Evolutionary conservation across 805 yeast species (phyloP).

Genomic region (Starmerella sirachaensis): DNA sequence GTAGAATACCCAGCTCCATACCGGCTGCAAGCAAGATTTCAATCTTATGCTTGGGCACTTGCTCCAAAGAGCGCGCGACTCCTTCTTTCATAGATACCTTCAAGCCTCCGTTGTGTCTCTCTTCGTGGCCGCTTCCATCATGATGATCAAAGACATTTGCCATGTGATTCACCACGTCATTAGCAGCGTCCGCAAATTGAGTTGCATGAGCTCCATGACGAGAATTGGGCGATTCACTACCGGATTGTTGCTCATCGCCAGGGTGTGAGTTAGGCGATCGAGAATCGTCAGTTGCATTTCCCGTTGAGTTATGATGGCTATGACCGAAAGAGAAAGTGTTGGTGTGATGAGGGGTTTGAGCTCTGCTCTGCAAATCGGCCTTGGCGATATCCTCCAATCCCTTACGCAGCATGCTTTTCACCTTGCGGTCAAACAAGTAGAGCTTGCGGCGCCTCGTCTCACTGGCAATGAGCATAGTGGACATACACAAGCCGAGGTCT

Average conservation of each 20-base stretch:
- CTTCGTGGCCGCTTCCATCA: neutral
- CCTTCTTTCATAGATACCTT: no score
- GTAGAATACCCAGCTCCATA: conserved; percentile 15
- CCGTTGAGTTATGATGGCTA: no score
- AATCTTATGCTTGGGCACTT: conserved; percentile 4
- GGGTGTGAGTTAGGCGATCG: no score
- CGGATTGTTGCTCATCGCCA: no score
- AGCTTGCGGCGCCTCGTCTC: conserved; percentile 11
- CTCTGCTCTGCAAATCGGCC: no score
- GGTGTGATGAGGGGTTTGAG: no score
- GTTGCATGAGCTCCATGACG: neutral
- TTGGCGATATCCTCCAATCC: conserved; percentile 3
- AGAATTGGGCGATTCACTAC: no score
- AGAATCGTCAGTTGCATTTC: no score
- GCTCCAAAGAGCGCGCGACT: conserved; percentile 5
- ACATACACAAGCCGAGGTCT: conserved; percentile 51
- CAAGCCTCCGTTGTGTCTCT: no score
- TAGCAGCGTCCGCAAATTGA: neutral
- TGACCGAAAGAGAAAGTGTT: no score
- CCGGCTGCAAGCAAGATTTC: conserved; percentile 9
- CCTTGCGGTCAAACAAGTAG: conserved; percentile 10
- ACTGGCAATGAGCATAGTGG: conserved; percentile 39
- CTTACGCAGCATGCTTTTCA: conserved; percentile 12
- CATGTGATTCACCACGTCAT: neutral
- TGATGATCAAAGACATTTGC: conserved; percentile 2